Evolutionary conservation across 1,284 basidiomycete genomes (phyloP).

Genomic region (Violaceomyces palustris): DNA sequence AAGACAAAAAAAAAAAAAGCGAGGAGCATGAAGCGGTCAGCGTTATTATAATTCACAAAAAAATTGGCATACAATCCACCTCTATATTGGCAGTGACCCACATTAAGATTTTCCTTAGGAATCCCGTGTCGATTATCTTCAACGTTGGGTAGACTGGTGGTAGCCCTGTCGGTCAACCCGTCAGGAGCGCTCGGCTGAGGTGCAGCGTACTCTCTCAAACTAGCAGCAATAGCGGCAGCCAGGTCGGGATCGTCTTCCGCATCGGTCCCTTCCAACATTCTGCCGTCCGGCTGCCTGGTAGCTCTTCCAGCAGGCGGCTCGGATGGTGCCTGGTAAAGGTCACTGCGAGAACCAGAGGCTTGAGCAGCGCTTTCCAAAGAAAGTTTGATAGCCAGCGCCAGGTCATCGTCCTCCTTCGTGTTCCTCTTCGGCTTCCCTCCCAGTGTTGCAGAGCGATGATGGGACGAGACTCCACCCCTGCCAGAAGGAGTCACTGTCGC

Average conservation of each 20-base stretch:
- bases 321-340: conserved; percentile 63
- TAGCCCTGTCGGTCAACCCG: conserved; percentile 10
- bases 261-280: conserved; percentile 53
- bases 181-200: conserved; percentile 40
- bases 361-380: conserved; percentile 60
- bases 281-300: conserved; percentile 64
- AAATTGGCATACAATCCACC: no score
- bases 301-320: conserved; percentile 54
- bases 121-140: not conserved
- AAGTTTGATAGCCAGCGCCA: conserved; percentile 87
- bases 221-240: conserved; percentile 90
- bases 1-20: not conserved
- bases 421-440: conserved; percentile 25
- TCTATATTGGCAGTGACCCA: no score
- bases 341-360: conserved; percentile 2
- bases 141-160: no score
- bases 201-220: conserved; percentile 64
- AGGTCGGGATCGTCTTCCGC: conserved; percentile 92
- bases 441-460: conserved; percentile 49
- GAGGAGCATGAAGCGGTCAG: not conserved
- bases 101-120: not conserved
- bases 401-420: conserved; percentile 72
- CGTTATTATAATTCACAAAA: no score
- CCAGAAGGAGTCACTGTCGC: conserved; percentile 20
- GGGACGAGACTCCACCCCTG: conserved; percentile 30